Base-by-base conservation (phyloP, 176 grass and related monocot species). In the Carex pumila region DNA sequence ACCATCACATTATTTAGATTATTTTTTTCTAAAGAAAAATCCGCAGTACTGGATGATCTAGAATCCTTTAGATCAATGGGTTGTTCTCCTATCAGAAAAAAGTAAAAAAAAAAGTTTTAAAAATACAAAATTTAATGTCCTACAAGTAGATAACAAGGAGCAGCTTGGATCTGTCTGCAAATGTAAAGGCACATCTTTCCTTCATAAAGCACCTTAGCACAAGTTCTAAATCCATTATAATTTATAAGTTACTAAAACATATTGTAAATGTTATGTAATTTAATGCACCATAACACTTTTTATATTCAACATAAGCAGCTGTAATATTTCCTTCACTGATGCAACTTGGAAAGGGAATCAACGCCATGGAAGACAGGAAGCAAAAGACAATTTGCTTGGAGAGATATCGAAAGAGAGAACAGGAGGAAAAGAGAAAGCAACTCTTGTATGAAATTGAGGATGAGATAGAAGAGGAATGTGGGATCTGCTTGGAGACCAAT, bases 401-500 rank as follows among this genome's bases (percentile, higher is more conserved):
- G 89, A 91, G 76, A 70, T 94, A 92, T 83, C 89, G 71, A 37
- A 93, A 77, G 88, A 93, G 79, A 88, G 91, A 88, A 59, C 85
- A 90, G 18, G 91, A 90, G 0, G 88, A 89, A 59, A 84, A 21
- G 36, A 83, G n/a, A 61, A 73, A 79, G 25, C 58, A 60, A 43
- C 31, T 22, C 14, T 64, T 90, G 37, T 98, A 90, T 15, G 96
- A 95, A 29, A 88, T 88, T 71, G 96, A 98, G 45, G 87, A 86
- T 2, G 96, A 98, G 74, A 90, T 91, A 84, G 96, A 98, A 83
- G 93, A 95, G 37, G 93, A 98, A 88, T 98, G 96, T 13, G 96
- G 96, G 66, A 99, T 99, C 87, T 99, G 92, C 85, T 65, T 99
- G 88, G 96, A 99, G 86, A 86, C 89, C 41, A 92, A 91, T 87